Conservation (phyloP, 2,329 filamentous ascomycete genomes). For the Arachnomyces sp. region DNA sequence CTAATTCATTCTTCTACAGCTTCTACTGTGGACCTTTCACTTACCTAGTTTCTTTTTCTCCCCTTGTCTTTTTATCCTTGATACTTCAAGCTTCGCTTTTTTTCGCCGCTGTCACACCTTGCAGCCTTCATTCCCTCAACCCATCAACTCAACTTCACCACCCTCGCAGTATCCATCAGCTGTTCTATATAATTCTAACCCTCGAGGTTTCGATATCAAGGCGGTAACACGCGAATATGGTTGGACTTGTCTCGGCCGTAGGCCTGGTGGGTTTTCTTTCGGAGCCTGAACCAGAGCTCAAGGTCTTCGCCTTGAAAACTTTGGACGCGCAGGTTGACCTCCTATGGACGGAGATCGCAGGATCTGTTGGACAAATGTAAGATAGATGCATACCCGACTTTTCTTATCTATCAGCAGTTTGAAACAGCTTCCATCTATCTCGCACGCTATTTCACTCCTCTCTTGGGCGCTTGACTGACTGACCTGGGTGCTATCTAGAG, state of each 20-base stretch:
- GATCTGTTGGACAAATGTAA: slow-evolving; percentile 87
- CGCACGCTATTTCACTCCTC: slow-evolving; percentile 1
- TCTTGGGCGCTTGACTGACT: slow-evolving; percentile 4
- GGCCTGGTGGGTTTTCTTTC: slow-evolving; percentile 92
- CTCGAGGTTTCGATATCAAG: neutral
- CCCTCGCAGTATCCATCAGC: too few species aligned
- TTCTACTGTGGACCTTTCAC: too few species aligned
- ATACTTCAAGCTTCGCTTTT: too few species aligned
- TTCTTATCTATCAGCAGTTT: slow-evolving; percentile 2
- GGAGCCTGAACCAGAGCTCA: slow-evolving; percentile 89
- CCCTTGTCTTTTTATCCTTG: too few species aligned
- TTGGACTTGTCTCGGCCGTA: slow-evolving; percentile 86
- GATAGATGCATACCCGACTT: slow-evolving; percentile 19
- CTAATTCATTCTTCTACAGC: too few species aligned
- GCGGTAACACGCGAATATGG: slow-evolving; percentile 52
- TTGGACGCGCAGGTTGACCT: slow-evolving; percentile 95
- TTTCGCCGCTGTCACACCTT: too few species aligned
- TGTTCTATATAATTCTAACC: too few species aligned
- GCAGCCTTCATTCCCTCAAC: too few species aligned
- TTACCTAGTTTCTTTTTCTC: too few species aligned
- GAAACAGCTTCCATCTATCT: too few species aligned
- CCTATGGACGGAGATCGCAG: slow-evolving; percentile 95
- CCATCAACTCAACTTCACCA: too few species aligned
- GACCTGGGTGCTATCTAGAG: slow-evolving; percentile 47
- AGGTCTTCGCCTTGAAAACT: slow-evolving; percentile 88